Percentiles rank a stretch among this genome's conserved stretches.
Conservation (phyloP, 352 stramenopile genomes). For the Phytophthora citrophthora region DNA sequence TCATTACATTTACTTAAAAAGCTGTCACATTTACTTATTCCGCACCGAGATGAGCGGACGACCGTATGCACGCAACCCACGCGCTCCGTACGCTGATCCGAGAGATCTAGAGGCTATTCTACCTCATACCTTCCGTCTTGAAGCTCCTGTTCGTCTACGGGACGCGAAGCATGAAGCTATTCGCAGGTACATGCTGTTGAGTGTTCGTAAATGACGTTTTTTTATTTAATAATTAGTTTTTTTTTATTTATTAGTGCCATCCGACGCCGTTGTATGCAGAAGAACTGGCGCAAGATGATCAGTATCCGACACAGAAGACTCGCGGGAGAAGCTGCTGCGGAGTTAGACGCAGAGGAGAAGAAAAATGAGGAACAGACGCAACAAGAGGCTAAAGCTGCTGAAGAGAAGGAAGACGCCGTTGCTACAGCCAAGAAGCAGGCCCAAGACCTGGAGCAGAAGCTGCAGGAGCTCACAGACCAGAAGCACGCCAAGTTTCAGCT, state of each 20-base stretch:
- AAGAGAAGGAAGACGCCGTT: slow-evolving; percentile 31
- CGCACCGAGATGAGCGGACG: slow-evolving; percentile 61
- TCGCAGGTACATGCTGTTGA: slow-evolving; percentile 36
- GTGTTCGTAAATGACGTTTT: slow-evolving; percentile 3
- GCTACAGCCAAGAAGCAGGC: slow-evolving; percentile 40
- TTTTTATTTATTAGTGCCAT: slow-evolving; percentile 52
- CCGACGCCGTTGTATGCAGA: slow-evolving; percentile 69
- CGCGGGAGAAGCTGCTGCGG: slow-evolving; percentile 10
- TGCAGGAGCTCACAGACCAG: slow-evolving; percentile 62
- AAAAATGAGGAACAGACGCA: slow-evolving; percentile 16
- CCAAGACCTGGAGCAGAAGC: slow-evolving; percentile 53
- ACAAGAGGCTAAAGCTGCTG: slow-evolving; percentile 23
- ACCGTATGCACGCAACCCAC: slow-evolving; percentile 68
- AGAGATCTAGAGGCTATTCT: slow-evolving; percentile 66
- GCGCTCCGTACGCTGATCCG: slow-evolving; percentile 49
- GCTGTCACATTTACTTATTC: slow-evolving; percentile 11
- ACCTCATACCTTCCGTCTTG: slow-evolving; percentile 63
- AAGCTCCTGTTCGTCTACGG: slow-evolving; percentile 21
- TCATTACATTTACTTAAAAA: slow-evolving; percentile 12
- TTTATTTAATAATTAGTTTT: slow-evolving; percentile 3
- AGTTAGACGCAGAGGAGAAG: slow-evolving; percentile 13
- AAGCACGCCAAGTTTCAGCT: slow-evolving; percentile 79
- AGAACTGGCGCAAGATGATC: slow-evolving; percentile 86
- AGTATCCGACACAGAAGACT: slow-evolving; percentile 51
- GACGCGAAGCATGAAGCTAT: slow-evolving; percentile 59